Percentiles rank a stretch among this genome's conserved stretches.
Evolutionary conservation across 2,329 filamentous ascomycete genomes (phyloP).

Genomic region (Botrytis sinoallii): DNA sequence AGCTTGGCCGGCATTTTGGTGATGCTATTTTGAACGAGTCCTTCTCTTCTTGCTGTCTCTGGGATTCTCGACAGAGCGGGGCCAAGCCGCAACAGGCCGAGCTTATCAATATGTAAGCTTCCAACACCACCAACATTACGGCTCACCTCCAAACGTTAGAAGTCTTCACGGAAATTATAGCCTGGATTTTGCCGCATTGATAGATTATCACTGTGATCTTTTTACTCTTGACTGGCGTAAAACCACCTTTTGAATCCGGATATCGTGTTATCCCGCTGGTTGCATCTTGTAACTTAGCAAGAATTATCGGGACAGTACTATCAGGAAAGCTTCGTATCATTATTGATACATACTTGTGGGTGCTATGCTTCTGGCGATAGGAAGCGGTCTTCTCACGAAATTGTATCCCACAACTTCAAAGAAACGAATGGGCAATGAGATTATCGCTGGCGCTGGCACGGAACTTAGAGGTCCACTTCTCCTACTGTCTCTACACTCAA

Average conservation of each 20-base stretch:
- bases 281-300: background rate
- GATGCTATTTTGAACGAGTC: background rate
- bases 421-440: background rate
- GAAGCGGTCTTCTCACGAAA: background rate
- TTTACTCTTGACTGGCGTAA: background rate
- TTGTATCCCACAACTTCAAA: background rate
- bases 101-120: no score
- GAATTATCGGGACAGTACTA: background rate
- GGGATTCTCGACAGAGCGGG: background rate
- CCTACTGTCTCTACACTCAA: background rate
- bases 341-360: accelerated
- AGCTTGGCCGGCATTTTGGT: background rate
- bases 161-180: background rate
- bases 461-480: background rate
- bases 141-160: no score
- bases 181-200: background rate
- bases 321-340: background rate
- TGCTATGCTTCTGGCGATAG: background rate
- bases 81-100: no score
- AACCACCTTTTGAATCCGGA: background rate
- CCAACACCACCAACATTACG: no score
- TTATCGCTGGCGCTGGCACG: background rate
- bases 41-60: background rate
- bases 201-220: background rate
- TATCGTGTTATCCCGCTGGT: background rate